Evolutionary conservation across 768 basidiomycete species (phyloP), one percentile per base, ranked within the genome.

Genomic region (Neoboletus subvelutipes): DNA sequence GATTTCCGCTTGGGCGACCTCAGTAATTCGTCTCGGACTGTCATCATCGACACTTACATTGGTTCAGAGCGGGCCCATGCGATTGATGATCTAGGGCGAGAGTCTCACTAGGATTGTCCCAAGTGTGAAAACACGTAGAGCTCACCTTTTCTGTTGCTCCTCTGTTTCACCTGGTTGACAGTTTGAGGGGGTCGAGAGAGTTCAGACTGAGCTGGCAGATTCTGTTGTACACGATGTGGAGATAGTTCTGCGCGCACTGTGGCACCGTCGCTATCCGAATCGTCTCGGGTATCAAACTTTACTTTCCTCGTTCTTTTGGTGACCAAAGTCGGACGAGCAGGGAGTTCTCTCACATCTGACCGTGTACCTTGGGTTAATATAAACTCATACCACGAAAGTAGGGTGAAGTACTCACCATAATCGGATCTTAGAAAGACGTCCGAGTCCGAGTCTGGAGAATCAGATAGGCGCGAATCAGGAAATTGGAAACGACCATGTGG

Each of bases 371-470:
- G 5, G 20, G 39, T 56, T 8, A 39, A 28, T 42, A 17, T 40
- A 9, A 52, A 10, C 34, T n/a, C 33, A 18, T 37, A 17, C n/a
- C 45, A 40, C 34, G 26, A 45, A 45, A 29, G 29, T 5, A 4
- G 29, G 1, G 13, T 4, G n/a, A 6, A 7, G 15, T 15, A 2
- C 56, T 40, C 39, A 57, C 67, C 55, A 42, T 47, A 18, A 24
- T 34, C 37, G 8, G 31, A 31, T 18, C 24, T 45, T 42, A 10
- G 43, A 33, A 39, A 20, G 46, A n/a, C 20, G 4, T 54, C 59
- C 24, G 62, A 50, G 34, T 60, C 67, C 31, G 67, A 64, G 46
- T 59, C 67, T 66, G 48, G 26, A 50, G 47, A 50, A 43, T 36
- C 20, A 40, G 28, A 43, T 45, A 20, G 18, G 17, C 10, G 6